Percentiles rank a stretch among this genome's conserved stretches.
Conservation (phyloP, 2,329 filamentous ascomycete genomes). For the Aciculosporium take region DNA sequence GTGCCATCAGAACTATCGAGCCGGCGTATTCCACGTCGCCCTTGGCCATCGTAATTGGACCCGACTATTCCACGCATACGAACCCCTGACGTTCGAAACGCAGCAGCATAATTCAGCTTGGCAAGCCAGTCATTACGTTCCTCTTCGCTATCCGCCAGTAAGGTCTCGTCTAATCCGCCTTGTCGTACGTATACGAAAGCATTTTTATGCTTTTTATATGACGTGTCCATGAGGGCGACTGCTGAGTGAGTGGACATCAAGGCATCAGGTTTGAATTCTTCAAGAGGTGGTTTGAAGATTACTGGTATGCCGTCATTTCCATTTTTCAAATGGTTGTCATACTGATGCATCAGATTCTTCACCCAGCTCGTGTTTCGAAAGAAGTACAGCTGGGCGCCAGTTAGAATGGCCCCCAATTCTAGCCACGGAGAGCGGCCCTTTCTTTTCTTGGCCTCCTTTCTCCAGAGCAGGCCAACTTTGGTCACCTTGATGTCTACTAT, state of each 20-base stretch:
- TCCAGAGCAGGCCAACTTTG: conserved; percentile 88
- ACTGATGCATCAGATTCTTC: conserved; percentile 78
- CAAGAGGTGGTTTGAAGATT: conserved; percentile 78
- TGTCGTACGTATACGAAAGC: conserved; percentile 84
- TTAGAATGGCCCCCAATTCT: conserved; percentile 94
- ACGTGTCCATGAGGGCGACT: conserved; percentile 72
- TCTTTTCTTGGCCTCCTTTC: conserved; percentile 87
- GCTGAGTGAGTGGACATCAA: conserved; percentile 89
- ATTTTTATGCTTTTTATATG: conserved; percentile 91
- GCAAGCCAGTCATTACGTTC: conserved; percentile 96
- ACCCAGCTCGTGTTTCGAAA: conserved; percentile 91
- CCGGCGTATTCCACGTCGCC: conserved; percentile 55
- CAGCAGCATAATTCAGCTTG: conserved; percentile 90
- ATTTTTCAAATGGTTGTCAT: conserved; percentile 66
- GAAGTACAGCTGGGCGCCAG: conserved; percentile 92
- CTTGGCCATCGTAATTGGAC: conserved; percentile 72
- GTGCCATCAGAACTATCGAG: conserved; percentile 49
- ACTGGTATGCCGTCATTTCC: conserved; percentile 64
- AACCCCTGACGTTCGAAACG: conserved; percentile 83
- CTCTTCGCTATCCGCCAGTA: conserved; percentile 76
- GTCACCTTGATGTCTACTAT: conserved; percentile 96
- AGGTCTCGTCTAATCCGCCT: conserved; percentile 74
- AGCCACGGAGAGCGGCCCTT: conserved; percentile 94
- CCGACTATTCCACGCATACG: conserved; percentile 79
- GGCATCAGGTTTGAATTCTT: conserved; percentile 85